Base-by-base conservation (phyloP, 176 grass and related monocot species). In the Thinopyrum elongatum region DNA sequence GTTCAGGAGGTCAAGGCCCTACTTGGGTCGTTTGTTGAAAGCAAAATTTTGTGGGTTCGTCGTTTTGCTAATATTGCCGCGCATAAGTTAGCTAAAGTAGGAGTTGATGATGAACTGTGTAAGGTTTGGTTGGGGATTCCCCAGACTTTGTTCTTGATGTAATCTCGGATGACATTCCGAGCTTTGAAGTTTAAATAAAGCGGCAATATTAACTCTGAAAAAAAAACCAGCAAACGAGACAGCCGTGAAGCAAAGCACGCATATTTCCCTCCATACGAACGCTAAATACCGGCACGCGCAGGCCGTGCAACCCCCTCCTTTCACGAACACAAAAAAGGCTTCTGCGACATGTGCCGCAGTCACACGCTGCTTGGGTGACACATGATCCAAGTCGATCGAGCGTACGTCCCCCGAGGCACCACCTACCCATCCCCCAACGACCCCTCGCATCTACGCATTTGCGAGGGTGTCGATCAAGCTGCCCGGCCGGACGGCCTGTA, bases 401-500 rank as follows among this genome's bases (percentile, higher is more conserved):
- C 49, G 49, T 19, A 42, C 34, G 12, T 44, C 70, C 13, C 23
- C 36, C 33, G 72, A 74, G 80, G 23, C 34, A 47, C 64, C 35
- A 87, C 63, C 55, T 11, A 3, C 22, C 72, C 11, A n/a, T 49
- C 81, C 12, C n/a, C 25, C 85, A 90, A 90, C 89, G 27, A 90
- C 85, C 80, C 85, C 80, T 61, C 80, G 65, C 74, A 65, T 73
- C 57, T 33, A 22, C 83, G 82, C 82, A 84, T 87, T 87, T 91
- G 75, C 67, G 21, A 90, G 34, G 46, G 33, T 74, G 35, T 33
- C 49, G 2, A 55, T 8, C 55, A 58, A 58, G 55, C 55, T 58
- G 55, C 7, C 17, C 21, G 5, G 31, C 10, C 12, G 7, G 35
- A 10, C 78, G 59, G 16, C 53, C 55, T 42, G 60, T 82, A 90